Base-by-base conservation (phyloP, 2,329 filamentous ascomycete genomes). In the Laburnicola sp. region DNA sequence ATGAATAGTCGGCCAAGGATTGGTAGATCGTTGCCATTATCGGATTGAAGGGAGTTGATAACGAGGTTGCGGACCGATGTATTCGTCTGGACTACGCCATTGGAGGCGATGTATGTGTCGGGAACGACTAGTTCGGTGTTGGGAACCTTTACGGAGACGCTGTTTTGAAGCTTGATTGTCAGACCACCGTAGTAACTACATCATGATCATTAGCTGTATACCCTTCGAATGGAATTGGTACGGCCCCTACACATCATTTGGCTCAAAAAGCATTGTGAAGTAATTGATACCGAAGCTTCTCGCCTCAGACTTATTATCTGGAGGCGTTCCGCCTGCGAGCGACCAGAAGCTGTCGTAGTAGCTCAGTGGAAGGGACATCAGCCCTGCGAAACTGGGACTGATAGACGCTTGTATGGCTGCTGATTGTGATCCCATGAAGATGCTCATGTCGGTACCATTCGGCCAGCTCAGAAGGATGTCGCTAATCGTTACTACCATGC, bases 381-480 rank as follows among this genome's bases (percentile, higher is more conserved):
- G 26, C 6, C 55, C 57, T 36, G 55, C 37, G 30, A 57, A 60
- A 46, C 51, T 46, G 35, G 57, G 54, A 37, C 38, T 48, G 32
- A 62, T 55, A 23, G 57, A 62, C 36, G 57, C 57, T 54, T 59
- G 49, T 31, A 61, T 59, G 28, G 38, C 56, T 23, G 51, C 43
- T 44, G 48, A 57, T 48, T 56, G 49, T 25, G 51, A 57, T 8
- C 56, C 56, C 48, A 49, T 49, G 39, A 60, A 60, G 23, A 73
- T 59, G 50, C 68, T 71, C 28, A 46, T 51, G 21, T 70, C 56
- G 36, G 63, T 70, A 23, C 68, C 66, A 53, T 71, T 71, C 2
- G 63, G 59, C 53, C 67, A 71, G 53, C 70, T 66, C 51, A 71
- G 57, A n/a, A 58, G 47, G 9, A 73, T 64, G 48, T 71, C 65